phyloP scores from a whole-genome alignment of 176 grass and related monocot species.

The Phoenix dactylifera region DNA sequence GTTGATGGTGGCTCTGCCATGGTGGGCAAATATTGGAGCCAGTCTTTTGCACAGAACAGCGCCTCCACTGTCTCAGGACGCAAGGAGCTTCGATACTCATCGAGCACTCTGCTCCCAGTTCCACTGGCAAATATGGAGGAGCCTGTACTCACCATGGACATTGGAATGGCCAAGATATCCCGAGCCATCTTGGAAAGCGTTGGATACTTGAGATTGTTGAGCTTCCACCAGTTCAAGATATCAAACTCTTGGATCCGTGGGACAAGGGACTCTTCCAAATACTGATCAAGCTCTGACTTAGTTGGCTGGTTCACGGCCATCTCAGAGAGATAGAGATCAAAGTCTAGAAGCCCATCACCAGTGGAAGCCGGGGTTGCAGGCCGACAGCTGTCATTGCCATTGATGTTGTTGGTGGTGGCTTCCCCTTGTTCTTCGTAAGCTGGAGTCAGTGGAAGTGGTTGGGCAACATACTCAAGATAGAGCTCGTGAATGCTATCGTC shows the following conservation, averaged over 20 bases:
- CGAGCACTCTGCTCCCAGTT: constrained; percentile 59
- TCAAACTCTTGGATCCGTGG: constrained; percentile 69
- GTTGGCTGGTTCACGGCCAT: constrained; percentile 48
- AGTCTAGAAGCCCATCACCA: constrained; percentile 54
- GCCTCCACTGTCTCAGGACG: constrained; percentile 68
- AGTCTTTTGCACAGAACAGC: constrained; percentile 64
- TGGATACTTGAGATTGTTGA: constrained; percentile 68
- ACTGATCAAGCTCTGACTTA: constrained; percentile 69
- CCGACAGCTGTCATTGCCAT: neutral
- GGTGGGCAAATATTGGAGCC: constrained; percentile 43
- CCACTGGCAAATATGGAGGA: constrained; percentile 47
- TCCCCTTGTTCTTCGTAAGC: constrained; percentile 37
- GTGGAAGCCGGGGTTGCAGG: constrained; percentile 12
- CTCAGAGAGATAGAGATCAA: constrained; percentile 75
- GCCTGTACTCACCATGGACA: constrained; percentile 54
- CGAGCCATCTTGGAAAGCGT: constrained; percentile 64
- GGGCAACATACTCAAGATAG: constrained; percentile 61
- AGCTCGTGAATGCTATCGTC: constrained; percentile 59
- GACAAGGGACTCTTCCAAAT: constrained; percentile 62
- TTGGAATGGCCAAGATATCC: constrained; percentile 66
- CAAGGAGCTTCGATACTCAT: constrained; percentile 74
- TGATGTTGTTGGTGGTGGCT: neutral
- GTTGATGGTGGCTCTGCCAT: constrained; percentile 17
- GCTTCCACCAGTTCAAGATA: constrained; percentile 77
- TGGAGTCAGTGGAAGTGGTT: constrained; percentile 35